Percentiles rank a stretch among this genome's conserved stretches.
Conservation (phyloP, 2,329 filamentous ascomycete genomes). For the Trichoderma guizhouense region DNA sequence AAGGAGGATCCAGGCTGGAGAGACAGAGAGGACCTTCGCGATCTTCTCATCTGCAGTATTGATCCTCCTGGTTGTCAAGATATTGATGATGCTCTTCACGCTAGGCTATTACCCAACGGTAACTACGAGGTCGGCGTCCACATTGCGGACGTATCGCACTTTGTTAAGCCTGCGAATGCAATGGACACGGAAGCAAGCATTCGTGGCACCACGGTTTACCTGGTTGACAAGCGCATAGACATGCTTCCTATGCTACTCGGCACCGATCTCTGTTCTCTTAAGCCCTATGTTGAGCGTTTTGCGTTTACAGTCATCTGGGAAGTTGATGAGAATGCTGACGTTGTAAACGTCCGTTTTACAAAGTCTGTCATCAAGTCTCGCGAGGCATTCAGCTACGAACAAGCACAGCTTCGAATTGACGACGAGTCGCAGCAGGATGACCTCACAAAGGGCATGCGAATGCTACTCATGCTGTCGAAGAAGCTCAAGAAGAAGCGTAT, state of each 20-base stretch:
- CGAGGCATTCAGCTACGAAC: slow-evolving; percentile 96
- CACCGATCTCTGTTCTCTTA: slow-evolving; percentile 92
- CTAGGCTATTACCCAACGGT: slow-evolving; percentile 78
- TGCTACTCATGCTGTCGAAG: slow-evolving; percentile 82
- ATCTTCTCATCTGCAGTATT: slow-evolving; percentile 91
- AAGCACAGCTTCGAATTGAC: slow-evolving; percentile 91
- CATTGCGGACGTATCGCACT: slow-evolving; percentile 98
- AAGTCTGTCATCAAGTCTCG: slow-evolving; percentile 97
- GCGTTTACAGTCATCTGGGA: slow-evolving; percentile 89
- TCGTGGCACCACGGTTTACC: slow-evolving; percentile 91
- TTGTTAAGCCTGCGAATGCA: slow-evolving; percentile 92
- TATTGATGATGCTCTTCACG: slow-evolving; percentile 96
- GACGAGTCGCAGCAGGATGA: slow-evolving; percentile 84
- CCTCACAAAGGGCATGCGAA: slow-evolving; percentile 84
- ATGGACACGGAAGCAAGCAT: slow-evolving; percentile 96
- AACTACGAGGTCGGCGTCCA: slow-evolving; percentile 97
- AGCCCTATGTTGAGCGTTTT: slow-evolving; percentile 94
- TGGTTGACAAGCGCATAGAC: slow-evolving; percentile 98
- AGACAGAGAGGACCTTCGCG: slow-evolving; percentile 77
- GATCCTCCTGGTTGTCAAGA: slow-evolving; percentile 95
- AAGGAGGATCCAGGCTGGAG: slow-evolving; percentile 82
- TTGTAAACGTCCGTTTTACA: slow-evolving; percentile 82
- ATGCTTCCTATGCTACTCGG: slow-evolving; percentile 97
- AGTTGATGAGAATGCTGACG: slow-evolving; percentile 77
- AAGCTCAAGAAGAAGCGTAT: slow-evolving; percentile 93